phyloP scores from a whole-genome alignment of 352 stramenopile genomes.

The Phytophthora foliorum region DNA sequence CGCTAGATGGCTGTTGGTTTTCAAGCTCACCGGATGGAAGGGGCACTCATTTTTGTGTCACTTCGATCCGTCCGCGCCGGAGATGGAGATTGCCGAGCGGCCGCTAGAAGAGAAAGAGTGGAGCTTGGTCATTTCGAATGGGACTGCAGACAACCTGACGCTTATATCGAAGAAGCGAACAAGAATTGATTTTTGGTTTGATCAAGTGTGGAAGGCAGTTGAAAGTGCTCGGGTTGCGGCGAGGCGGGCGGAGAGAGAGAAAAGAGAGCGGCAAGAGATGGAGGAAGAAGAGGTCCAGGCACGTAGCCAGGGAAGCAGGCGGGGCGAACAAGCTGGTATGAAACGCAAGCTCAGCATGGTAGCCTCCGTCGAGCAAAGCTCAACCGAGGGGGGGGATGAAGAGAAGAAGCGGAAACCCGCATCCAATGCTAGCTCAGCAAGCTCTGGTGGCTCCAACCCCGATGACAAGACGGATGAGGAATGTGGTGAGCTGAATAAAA shows the following conservation, averaged over 20 bases:
- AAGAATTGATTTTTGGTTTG: conserved; percentile 69
- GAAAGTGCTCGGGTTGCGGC: conserved; percentile 29
- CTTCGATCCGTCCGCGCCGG: conserved; percentile 34
- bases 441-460: conserved; percentile 21
- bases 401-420: neutral
- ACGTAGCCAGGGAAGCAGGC: conserved; percentile 1
- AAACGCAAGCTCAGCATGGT: conserved; percentile 27
- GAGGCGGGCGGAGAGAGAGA: conserved; percentile 28
- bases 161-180: conserved; percentile 55
- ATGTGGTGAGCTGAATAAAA: conserved; percentile 20
- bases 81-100: conserved; percentile 41
- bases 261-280: conserved; percentile 28
- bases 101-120: conserved; percentile 48
- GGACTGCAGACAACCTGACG: conserved; percentile 7
- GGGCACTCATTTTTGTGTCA: conserved; percentile 32
- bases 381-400: neutral
- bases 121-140: conserved; percentile 44
- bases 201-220: conserved; percentile 58
- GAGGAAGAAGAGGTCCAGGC: conserved; percentile 27
- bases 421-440: conserved; percentile 13
- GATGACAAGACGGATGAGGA: conserved; percentile 36
- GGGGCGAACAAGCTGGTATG: conserved; percentile 14
- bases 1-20: conserved; percentile 48
- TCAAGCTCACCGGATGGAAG: conserved; percentile 51
- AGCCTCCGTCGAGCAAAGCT: conserved; percentile 7